phyloP scores from a whole-genome alignment of 176 grass and related monocot genomes.

The Juncus effusus region DNA sequence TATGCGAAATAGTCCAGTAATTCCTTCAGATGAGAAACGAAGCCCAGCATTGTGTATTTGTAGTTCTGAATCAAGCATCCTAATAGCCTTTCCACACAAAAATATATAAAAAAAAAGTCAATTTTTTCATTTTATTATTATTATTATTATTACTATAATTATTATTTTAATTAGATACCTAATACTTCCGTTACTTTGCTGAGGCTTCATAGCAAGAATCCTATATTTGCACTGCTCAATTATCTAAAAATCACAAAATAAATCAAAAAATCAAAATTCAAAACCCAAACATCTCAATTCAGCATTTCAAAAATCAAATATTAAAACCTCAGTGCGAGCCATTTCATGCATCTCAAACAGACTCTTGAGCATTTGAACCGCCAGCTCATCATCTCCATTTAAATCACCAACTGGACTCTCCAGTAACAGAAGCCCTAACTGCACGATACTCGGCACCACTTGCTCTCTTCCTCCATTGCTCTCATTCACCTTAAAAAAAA shows the following conservation, averaged over 20 bases:
- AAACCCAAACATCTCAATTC: slow-evolving; percentile 10
- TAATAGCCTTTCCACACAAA: slow-evolving; percentile 45
- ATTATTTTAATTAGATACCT: slow-evolving; percentile 32
- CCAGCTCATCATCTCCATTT: slow-evolving; percentile 43
- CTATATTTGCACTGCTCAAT: slow-evolving; percentile 70
- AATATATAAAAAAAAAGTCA: not conserved
- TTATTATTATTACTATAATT: no score
- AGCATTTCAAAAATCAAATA: slow-evolving; percentile 6
- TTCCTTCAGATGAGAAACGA: slow-evolving; percentile 76
- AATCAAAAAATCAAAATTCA: not conserved
- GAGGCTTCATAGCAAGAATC: slow-evolving; percentile 78
- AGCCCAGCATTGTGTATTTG: slow-evolving; percentile 57
- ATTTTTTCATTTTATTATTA: not conserved
- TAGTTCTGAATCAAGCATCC: slow-evolving; percentile 50
- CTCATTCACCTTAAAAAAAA: slow-evolving; percentile 55
- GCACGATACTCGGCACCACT: slow-evolving; percentile 65
- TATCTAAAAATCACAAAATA: slow-evolving; percentile 32
- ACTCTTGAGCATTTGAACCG: slow-evolving; percentile 60
- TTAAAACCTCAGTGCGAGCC: slow-evolving; percentile 51
- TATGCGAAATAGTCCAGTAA: slow-evolving; percentile 75
- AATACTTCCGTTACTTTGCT: slow-evolving; percentile 49
- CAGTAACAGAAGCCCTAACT: slow-evolving; percentile 68
- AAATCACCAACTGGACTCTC: slow-evolving; percentile 39
- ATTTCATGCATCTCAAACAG: slow-evolving; percentile 78
- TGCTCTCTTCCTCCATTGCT: slow-evolving; percentile 71